phyloP scores from a whole-genome alignment of 2,329 filamentous ascomycete species.

The Macrophomina pseudophaseolina region DNA sequence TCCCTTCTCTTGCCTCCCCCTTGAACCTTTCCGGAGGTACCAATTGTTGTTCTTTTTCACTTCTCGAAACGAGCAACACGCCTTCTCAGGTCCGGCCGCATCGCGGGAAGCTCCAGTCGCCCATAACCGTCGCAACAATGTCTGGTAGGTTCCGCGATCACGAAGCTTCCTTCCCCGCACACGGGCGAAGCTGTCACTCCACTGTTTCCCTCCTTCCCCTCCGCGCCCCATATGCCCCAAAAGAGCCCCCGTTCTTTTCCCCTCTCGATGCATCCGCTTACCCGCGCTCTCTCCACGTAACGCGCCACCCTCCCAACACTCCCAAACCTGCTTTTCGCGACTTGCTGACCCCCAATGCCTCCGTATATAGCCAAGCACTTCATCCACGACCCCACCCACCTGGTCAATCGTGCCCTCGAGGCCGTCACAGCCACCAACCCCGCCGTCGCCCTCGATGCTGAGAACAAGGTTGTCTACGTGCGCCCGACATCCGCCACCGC shows the following conservation, averaged over 20 bases:
- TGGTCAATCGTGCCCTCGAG: constrained; percentile 78
- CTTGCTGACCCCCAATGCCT: not conserved
- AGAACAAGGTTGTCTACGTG: constrained; percentile 84
- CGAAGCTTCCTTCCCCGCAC: not conserved
- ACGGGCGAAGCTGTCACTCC: not conserved
- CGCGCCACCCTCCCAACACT: not conserved
- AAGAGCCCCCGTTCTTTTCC: constrained; percentile 1
- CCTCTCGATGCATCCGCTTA: constrained; percentile 2
- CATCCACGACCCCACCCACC: constrained; percentile 78
- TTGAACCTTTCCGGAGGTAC: not conserved
- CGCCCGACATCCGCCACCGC: constrained; percentile 58
- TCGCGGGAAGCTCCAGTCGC: not conserved
- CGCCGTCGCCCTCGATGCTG: constrained; percentile 74
- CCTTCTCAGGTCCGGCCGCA: not conserved
- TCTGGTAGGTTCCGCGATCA: constrained; percentile 17
- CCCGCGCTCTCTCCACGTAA: not conserved
- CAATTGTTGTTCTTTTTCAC: not conserved
- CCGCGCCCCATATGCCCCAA: not conserved
- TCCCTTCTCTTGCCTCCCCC: not conserved
- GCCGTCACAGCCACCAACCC: constrained; percentile 85
- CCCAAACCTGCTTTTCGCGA: not conserved
- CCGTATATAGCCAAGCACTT: constrained; percentile 72
- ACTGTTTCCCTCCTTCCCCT: not conserved
- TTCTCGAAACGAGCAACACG: not conserved
- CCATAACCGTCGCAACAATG: not conserved